phyloP scores from a whole-genome alignment of 805 yeast genomes.

The Lipomyces starkeyi region DNA sequence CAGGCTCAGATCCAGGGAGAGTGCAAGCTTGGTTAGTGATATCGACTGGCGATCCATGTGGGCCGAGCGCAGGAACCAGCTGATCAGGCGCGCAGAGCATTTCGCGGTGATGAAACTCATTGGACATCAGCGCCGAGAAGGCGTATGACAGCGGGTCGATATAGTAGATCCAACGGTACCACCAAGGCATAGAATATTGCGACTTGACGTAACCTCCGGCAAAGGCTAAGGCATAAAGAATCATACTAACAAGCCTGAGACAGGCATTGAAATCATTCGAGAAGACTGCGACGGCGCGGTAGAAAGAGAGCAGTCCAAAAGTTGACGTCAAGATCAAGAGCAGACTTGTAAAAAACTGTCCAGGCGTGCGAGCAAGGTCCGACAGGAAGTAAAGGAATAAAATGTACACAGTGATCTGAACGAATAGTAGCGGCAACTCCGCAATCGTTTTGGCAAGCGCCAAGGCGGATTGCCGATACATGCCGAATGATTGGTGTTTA shows the following conservation, averaged over 20 bases:
- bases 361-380: conserved; percentile 57
- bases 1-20: conserved; percentile 63
- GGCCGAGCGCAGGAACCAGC: conserved; percentile 59
- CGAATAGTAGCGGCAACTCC: conserved; percentile 60
- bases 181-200: conserved; percentile 62
- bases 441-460: conserved; percentile 67
- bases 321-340: conserved; percentile 53
- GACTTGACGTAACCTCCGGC: conserved; percentile 60
- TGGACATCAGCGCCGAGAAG: conserved; percentile 66
- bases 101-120: conserved; percentile 64
- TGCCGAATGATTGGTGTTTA: conserved; percentile 62
- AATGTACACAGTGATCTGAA: conserved; percentile 55
- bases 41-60: conserved; percentile 59
- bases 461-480: conserved; percentile 69
- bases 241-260: conserved; percentile 53
- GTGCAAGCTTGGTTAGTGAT: conserved; percentile 59
- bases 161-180: conserved; percentile 72
- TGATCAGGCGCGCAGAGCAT: conserved; percentile 55
- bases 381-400: conserved; percentile 60
- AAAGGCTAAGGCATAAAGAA: conserved; percentile 50
- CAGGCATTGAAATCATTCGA: conserved; percentile 46
- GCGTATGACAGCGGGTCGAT: conserved; percentile 62
- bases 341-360: conserved; percentile 57
- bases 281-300: conserved; percentile 50
- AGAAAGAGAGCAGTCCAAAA: conserved; percentile 60